Evolutionary conservation across 2,329 filamentous ascomycete genomes (phyloP).

Genomic region (Myotisia sp.): DNA sequence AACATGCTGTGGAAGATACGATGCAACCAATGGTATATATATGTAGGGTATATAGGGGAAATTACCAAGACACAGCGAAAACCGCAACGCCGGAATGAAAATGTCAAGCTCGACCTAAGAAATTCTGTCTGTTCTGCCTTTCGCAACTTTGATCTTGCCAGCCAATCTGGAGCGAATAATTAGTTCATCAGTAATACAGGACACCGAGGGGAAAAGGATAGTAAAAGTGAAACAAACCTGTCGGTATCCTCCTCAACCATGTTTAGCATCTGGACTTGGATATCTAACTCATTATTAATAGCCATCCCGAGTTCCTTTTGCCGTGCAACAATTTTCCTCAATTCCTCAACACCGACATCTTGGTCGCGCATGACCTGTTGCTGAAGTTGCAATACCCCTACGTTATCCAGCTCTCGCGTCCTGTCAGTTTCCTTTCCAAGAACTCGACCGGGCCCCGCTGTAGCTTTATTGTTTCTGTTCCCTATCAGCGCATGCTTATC

Average conservation of each 20-base stretch:
- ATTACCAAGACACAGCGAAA: no score
- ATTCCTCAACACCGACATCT: constrained; percentile 44
- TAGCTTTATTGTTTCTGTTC: constrained; percentile 12
- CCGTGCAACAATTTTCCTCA: constrained; percentile 44
- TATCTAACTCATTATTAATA: constrained; percentile 48
- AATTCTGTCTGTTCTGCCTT: constrained; percentile 34
- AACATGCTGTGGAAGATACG: neutral
- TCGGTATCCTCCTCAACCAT: constrained; percentile 46
- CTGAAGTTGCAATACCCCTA: constrained; percentile 50
- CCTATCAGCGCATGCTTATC: constrained; percentile 33
- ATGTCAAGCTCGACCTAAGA: constrained; percentile 19
- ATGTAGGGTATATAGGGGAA: no score
- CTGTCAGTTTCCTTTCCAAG: constrained; percentile 44
- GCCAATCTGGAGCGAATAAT: constrained; percentile 21
- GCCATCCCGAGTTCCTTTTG: constrained; percentile 49
- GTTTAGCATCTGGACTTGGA: constrained; percentile 47
- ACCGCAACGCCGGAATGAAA: neutral
- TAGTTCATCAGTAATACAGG: neutral
- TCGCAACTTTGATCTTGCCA: constrained; percentile 34
- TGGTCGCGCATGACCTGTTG: constrained; percentile 48
- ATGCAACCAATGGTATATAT: neutral
- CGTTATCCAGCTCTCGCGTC: constrained; percentile 49
- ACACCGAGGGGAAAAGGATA: neutral
- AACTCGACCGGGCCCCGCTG: constrained; percentile 35
- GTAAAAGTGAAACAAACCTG: constrained; percentile 22